These are phyloP conservation scores for Aspergillus ustus DNA, from an alignment of 2,329 filamentous ascomycete species.

Conservation along the genomic window DNA sequence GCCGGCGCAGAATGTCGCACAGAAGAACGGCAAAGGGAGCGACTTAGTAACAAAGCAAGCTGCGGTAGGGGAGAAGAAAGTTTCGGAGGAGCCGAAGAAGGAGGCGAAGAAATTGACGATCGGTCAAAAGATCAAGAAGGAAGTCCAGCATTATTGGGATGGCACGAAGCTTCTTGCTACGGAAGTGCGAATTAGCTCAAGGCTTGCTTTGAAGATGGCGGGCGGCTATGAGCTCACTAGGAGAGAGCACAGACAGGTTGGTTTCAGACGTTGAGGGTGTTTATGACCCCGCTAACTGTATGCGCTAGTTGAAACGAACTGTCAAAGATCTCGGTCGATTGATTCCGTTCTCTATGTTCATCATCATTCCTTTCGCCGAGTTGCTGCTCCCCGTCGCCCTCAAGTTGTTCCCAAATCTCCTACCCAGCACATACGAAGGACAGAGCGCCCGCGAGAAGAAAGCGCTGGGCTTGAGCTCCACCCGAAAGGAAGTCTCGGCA, in stretches of 20 bases:
- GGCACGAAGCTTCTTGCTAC: slow-evolving; percentile 92
- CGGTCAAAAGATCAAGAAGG: slow-evolving; percentile 92
- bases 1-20: slow-evolving; percentile 50
- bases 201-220: slow-evolving; percentile 93
- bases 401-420: slow-evolving; percentile 94
- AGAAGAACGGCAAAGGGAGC: slow-evolving; percentile 57
- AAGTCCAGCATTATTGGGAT: slow-evolving; percentile 95
- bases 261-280: background rate
- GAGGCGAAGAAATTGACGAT: slow-evolving; percentile 85
- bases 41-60: slow-evolving; percentile 66
- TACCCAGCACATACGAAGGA: slow-evolving; percentile 95
- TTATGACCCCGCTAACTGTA: slow-evolving; percentile 17
- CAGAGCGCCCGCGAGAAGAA: slow-evolving; percentile 90
- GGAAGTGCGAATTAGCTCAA: slow-evolving; percentile 90
- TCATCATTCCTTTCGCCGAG: slow-evolving; percentile 96
- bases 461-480: slow-evolving; percentile 77
- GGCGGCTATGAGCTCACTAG: slow-evolving; percentile 95
- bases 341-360: slow-evolving; percentile 94
- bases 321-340: slow-evolving; percentile 91
- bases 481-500: slow-evolving; percentile 88
- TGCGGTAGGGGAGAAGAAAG: slow-evolving; percentile 57
- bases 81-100: slow-evolving; percentile 64
- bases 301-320: slow-evolving; percentile 73
- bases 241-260: slow-evolving; percentile 83
- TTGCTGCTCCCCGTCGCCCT: slow-evolving; percentile 87